Base-by-base conservation (phyloP, 106 monocot species). In the Apostasia shenzhenica region DNA sequence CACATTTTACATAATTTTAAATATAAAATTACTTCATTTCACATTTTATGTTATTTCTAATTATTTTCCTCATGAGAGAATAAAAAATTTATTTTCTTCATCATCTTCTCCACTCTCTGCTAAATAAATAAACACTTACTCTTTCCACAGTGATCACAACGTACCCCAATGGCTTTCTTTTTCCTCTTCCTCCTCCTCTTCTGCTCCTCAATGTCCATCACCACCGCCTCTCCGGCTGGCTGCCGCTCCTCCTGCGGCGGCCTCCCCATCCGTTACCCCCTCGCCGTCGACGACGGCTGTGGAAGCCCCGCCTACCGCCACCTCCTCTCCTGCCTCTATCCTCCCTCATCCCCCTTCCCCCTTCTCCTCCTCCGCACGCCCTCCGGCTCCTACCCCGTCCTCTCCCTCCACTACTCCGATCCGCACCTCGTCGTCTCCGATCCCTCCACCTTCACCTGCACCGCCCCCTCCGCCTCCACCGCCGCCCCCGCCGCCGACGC, bases 391-490 rank as follows among this genome's bases (percentile, higher is more conserved):
- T 94, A 94, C 74, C 82, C 82, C 0, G 83, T 91, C 55, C 41
- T 37, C 59, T 69, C 63, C 57, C 70, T 88, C 59, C 81, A 71
- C 81, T 91, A 88, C 81, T 48, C 74, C 50, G 82, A 79, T 51
- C 76, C 88, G 10, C 92, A 88, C 77, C 71, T 94, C 63, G 49
- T 94, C 67, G 63, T 94, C 69, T 76, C 81, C 80, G 94, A 94
- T 75, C 83, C 88, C 2, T 91, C 85, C 67, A 88, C 88, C 85
- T 88, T 78, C 72, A 77, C 75, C 53, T 91, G 87, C 81, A 8
- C n/a, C 70, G 26, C 11, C 50, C 2, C 55, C 10, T 43, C 54
- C 0, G 10, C 61, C 45, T 8, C 55, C 14, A 26, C 14, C 40
- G 26, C 47, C 67, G 8, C 2, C 61, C n/a, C 26, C 14, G 10